Evolutionary conservation across 2,329 filamentous ascomycete genomes (phyloP).

Genomic region (Talaromyces albobiverticillius): DNA sequence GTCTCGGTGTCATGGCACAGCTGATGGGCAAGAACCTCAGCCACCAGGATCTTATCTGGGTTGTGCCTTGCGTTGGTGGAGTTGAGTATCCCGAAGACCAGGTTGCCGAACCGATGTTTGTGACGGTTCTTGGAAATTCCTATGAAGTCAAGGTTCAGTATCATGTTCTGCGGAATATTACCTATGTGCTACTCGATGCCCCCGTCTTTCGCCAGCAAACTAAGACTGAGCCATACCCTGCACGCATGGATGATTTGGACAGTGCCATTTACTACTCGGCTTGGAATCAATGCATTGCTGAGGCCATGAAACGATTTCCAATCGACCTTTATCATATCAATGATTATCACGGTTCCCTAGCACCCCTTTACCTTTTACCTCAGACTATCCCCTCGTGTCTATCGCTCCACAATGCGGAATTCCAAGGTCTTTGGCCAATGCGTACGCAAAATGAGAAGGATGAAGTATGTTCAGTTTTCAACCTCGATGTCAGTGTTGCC

Average conservation of each 20-base stretch:
- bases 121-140: conserved; percentile 58
- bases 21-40: conserved; percentile 65
- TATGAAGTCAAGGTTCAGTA: conserved; percentile 65
- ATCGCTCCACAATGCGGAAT: conserved; percentile 67
- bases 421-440: conserved; percentile 68
- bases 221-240: conserved; percentile 61
- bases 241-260: conserved; percentile 67
- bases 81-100: conserved; percentile 62
- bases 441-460: conserved; percentile 58
- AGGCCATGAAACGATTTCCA: conserved; percentile 60
- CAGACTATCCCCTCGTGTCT: conserved; percentile 60
- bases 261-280: conserved; percentile 67
- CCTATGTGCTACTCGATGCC: conserved; percentile 65
- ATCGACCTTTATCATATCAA: conserved; percentile 66
- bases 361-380: conserved; percentile 64
- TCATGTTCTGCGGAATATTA: conserved; percentile 63
- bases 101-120: conserved; percentile 58
- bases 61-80: conserved; percentile 61
- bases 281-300: conserved; percentile 68
- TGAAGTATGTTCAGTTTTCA: conserved; percentile 65
- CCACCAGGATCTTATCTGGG: conserved; percentile 65
- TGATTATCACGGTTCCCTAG: conserved; percentile 62
- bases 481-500: conserved; percentile 56
- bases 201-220: conserved; percentile 65
- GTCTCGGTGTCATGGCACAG: conserved; percentile 67